Percentiles rank a stretch among this genome's conserved stretches.
phyloP scores from a whole-genome alignment of 495 filamentous ascomycete species.

The Alectoria sarmentosa region DNA sequence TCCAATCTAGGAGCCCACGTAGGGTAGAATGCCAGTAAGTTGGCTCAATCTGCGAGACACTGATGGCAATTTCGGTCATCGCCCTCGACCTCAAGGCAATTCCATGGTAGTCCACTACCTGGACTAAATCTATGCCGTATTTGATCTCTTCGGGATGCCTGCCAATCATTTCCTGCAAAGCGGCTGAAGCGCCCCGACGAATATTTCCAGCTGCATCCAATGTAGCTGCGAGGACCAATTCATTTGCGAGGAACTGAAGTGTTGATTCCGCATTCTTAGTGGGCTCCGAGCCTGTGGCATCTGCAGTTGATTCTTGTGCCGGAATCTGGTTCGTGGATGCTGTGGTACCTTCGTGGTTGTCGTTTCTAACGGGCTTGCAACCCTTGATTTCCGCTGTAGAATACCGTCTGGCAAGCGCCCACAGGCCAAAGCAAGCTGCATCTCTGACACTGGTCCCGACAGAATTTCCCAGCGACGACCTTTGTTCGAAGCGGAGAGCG shows the following conservation, averaged over 20 bases:
- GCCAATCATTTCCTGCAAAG: slow-evolving; percentile 88
- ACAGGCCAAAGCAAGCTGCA: slow-evolving; percentile 92
- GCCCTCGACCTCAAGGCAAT: slow-evolving; percentile 82
- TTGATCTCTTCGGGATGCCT: slow-evolving; percentile 78
- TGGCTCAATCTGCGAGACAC: slow-evolving; percentile 53
- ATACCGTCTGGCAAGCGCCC: slow-evolving; percentile 85
- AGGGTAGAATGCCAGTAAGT: slow-evolving; percentile 66
- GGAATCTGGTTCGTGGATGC: neutral
- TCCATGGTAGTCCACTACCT: slow-evolving; percentile 86
- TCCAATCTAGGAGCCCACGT: slow-evolving; percentile 72
- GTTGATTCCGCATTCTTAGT: slow-evolving; percentile 15
- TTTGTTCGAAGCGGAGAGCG: slow-evolving; percentile 79
- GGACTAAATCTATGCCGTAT: slow-evolving; percentile 76
- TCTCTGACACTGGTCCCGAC: slow-evolving; percentile 93
- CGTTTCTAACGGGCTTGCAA: neutral
- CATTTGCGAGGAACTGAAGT: slow-evolving; percentile 55
- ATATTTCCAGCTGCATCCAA: slow-evolving; percentile 91
- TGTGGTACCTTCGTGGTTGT: neutral
- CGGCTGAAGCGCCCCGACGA: slow-evolving; percentile 82
- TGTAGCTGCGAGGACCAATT: slow-evolving; percentile 74
- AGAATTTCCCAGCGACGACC: slow-evolving; percentile 69
- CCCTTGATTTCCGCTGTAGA: slow-evolving; percentile 56
- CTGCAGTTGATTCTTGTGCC: neutral
- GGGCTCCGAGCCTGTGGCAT: neutral
- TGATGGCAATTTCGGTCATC: slow-evolving; percentile 63